These are phyloP conservation scores for Lantana camara DNA, from an alignment of 257 asterid species.

Conservation along the genomic window DNA sequence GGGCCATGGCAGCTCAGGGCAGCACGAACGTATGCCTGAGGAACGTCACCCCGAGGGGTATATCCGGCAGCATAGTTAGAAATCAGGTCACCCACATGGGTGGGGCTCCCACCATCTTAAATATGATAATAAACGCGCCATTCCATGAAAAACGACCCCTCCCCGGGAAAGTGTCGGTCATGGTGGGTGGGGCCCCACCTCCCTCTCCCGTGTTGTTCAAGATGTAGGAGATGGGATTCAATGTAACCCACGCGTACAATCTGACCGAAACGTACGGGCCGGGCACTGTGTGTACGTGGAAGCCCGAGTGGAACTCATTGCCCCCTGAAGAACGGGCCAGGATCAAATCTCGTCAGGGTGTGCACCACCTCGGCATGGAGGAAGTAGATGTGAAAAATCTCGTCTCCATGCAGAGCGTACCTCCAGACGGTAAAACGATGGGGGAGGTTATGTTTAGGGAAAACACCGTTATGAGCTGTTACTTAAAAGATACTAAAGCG, in stretches of 20 bases:
- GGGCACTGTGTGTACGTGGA: slow-evolving; percentile 41
- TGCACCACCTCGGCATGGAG: slow-evolving; percentile 50
- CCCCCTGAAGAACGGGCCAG: slow-evolving; percentile 26
- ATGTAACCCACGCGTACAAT: slow-evolving; percentile 48
- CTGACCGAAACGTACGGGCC: slow-evolving; percentile 81
- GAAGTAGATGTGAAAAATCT: slow-evolving; percentile 62
- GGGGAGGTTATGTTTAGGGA: slow-evolving; percentile 80
- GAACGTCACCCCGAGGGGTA: slow-evolving; percentile 39
- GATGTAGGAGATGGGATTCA: slow-evolving; percentile 55
- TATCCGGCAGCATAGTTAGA: slow-evolving; percentile 37
- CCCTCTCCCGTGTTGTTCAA: slow-evolving; percentile 34
- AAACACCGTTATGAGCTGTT: slow-evolving; percentile 68
- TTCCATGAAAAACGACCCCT: slow-evolving; percentile 22
- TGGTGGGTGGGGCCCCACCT: slow-evolving; percentile 64
- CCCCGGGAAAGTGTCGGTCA: slow-evolving; percentile 43
- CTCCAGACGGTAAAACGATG: slow-evolving; percentile 51
- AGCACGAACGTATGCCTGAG: slow-evolving; percentile 65
- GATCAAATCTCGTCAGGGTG: slow-evolving; percentile 48
- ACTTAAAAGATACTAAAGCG: slow-evolving; percentile 43
- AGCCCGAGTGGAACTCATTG: slow-evolving; percentile 37
- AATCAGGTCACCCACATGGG: slow-evolving; percentile 66
- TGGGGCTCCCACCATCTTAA: slow-evolving; percentile 56
- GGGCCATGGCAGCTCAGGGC: slow-evolving; percentile 81
- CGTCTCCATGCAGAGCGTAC: slow-evolving; percentile 55
- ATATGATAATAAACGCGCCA: slow-evolving; percentile 43